Evolutionary conservation across 148 eudicot species (phyloP), one percentile per base, ranked within the genome.

Genomic region (Rhododendron griersonianum): DNA sequence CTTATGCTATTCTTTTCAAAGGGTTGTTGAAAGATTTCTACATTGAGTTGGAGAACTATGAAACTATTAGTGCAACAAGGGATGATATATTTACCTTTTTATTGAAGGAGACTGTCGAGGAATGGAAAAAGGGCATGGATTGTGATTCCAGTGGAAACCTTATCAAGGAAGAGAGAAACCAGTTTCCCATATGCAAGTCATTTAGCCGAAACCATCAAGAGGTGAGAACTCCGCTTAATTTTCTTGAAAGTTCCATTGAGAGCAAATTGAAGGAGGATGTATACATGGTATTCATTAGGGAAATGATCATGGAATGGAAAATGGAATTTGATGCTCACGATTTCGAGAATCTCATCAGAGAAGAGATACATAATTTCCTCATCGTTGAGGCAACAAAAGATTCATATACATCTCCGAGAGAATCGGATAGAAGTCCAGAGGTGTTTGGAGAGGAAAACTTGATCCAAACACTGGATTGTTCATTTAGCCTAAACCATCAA

Each of bases 191-290:
- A 19, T 39, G 51, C 33, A 86, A 90, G 33, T 30, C 76, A 25
- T 71, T 30, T 71, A 30, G 39, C 76, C 39, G 37, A 28, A 69
- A 28, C 4, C 75, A 69, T 69, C 35, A 30, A 69, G 39, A 69
- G 39, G 75, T 28, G 16, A 28, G 18, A 28, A 30, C 1, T 28
- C 75, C 35, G 4, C 18, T 3, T 1, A 69, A 69, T 28, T 69
- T 4, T n/a, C 75, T 59, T 48, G 61, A 25, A 25, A 23, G 71
- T 2, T 15, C 28, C 53, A 30, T 88, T 19, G 84, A 83, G 59
- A 87, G 86, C 41, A 33, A 35, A 44, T 25, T 93, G 83, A 83
- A 77, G 85, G 92, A 87, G 85, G 90, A 88, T 33, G n/a, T 91
- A 7, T 77, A 61, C 23, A 63, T 37, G 88, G 78, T 81, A 59